Evolutionary conservation across 345 rosid species (phyloP).

Genomic region (Arabidopsis thaliana): DNA sequence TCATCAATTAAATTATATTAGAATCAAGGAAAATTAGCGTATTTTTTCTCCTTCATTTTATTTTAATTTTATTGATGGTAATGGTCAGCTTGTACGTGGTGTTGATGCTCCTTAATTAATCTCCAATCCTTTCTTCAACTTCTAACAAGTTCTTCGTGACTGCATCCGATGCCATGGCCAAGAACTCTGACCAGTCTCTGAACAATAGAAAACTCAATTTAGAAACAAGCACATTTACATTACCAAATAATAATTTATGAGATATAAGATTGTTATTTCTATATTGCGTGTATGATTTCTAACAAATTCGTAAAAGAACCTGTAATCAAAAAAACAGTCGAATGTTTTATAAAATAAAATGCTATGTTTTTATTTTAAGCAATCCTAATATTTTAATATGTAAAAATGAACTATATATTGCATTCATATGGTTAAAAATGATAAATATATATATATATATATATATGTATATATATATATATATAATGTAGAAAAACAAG

Average conservation of each 20-base stretch:
- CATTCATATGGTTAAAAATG: background rate
- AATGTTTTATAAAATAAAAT: background rate
- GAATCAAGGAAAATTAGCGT: too few relatives aligned
- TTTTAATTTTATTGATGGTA: too few relatives aligned
- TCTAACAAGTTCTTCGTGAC: conserved; percentile 65
- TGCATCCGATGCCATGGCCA: conserved; percentile 69
- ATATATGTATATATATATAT: background rate
- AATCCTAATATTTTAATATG: background rate
- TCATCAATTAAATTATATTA: background rate
- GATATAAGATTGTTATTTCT: background rate
- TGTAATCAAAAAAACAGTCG: background rate
- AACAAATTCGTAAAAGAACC: background rate
- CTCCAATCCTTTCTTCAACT: conserved; percentile 48
- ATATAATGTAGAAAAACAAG: background rate
- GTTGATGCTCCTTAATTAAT: conserved; percentile 29
- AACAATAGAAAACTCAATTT: background rate
- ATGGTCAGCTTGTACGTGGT: conserved; percentile 40
- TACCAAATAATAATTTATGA: background rate
- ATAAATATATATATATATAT: background rate
- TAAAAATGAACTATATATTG: background rate
- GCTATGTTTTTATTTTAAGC: background rate
- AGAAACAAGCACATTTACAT: background rate
- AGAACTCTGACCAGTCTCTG: conserved; percentile 89
- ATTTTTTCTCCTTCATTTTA: too few relatives aligned
- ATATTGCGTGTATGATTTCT: background rate